These are phyloP conservation scores for Pythium aquatile DNA, from an alignment of 352 stramenopile genomes.

Conservation along the genomic window DNA sequence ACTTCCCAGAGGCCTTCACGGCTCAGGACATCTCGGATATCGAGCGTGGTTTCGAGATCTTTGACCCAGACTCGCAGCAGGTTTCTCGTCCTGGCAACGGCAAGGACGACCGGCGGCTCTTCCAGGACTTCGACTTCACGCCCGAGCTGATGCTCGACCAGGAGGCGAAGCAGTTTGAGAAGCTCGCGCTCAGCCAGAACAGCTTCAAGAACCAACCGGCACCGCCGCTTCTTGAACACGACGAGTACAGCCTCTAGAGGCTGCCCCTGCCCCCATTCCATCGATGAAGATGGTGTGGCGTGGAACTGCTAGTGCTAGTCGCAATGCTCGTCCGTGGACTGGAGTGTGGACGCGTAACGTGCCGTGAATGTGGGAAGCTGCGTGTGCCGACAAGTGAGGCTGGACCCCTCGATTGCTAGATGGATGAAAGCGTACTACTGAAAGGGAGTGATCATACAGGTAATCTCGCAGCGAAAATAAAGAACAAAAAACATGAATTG, in stretches of 20 bases:
- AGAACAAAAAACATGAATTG: constrained; percentile 1
- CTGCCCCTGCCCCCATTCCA: constrained; percentile 1
- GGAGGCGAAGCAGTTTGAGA: constrained; percentile 85
- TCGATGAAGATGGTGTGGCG: neutral
- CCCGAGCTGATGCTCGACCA: constrained; percentile 77
- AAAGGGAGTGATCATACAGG: neutral
- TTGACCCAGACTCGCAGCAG: constrained; percentile 53
- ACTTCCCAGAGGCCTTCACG: constrained; percentile 85
- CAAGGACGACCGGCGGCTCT: constrained; percentile 70
- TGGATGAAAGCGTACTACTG: constrained; percentile 2
- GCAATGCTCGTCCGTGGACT: neutral
- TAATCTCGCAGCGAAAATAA: neutral
- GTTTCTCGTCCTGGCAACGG: constrained; percentile 49
- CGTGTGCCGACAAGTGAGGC: neutral
- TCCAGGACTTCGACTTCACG: constrained; percentile 87
- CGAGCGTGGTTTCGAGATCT: constrained; percentile 65
- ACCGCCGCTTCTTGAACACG: constrained; percentile 64
- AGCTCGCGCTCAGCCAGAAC: constrained; percentile 76
- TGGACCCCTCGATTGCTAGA: constrained; percentile 1
- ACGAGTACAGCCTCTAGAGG: constrained; percentile 81
- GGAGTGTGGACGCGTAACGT: neutral
- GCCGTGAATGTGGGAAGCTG: constrained; percentile 3
- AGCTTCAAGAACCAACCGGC: constrained; percentile 81
- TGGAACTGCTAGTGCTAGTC: constrained; percentile 2
- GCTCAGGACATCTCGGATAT: constrained; percentile 88